Evolutionary conservation across 2,329 filamentous ascomycete genomes (phyloP).

Genomic region (Fusarium graminum): DNA sequence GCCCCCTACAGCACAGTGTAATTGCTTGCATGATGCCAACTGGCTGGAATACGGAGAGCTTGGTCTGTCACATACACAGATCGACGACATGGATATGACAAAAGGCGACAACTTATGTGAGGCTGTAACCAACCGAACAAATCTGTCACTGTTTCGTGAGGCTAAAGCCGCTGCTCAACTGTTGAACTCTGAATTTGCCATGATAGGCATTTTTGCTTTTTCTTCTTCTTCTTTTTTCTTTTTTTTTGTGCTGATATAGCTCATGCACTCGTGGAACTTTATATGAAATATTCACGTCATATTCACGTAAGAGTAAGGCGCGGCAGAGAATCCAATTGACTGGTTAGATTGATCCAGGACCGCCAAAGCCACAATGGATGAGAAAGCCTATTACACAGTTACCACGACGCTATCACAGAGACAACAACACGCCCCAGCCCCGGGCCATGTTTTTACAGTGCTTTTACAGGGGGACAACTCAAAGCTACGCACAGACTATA

Average conservation of each 20-base stretch:
- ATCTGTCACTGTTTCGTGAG: constrained; percentile 14
- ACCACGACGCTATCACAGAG: too few species aligned
- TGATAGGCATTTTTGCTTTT: neutral
- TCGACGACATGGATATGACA: constrained; percentile 33
- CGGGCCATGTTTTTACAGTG: too few species aligned
- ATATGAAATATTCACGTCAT: neutral
- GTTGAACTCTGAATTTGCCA: neutral
- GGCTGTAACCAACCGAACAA: constrained; percentile 11
- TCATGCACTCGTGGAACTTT: neutral
- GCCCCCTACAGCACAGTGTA: neutral
- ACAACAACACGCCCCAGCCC: too few species aligned
- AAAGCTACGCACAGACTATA: too few species aligned
- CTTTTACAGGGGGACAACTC: too few species aligned
- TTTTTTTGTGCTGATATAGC: constrained; percentile 3
- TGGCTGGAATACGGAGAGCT: constrained; percentile 4
- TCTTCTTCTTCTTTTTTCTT: neutral
- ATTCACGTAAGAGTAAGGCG: too few species aligned
- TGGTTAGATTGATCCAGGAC: neutral
- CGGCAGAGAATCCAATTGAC: neutral
- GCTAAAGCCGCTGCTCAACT: constrained; percentile 8
- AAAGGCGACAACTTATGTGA: constrained; percentile 15
- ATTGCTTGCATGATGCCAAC: neutral
- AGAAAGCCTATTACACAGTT: too few species aligned
- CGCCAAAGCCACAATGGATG: too few species aligned
- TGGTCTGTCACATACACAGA: constrained; percentile 7